Evolutionary conservation across 2,329 filamentous ascomycete species (phyloP).

Genomic region (Tympanopsis confertula): DNA sequence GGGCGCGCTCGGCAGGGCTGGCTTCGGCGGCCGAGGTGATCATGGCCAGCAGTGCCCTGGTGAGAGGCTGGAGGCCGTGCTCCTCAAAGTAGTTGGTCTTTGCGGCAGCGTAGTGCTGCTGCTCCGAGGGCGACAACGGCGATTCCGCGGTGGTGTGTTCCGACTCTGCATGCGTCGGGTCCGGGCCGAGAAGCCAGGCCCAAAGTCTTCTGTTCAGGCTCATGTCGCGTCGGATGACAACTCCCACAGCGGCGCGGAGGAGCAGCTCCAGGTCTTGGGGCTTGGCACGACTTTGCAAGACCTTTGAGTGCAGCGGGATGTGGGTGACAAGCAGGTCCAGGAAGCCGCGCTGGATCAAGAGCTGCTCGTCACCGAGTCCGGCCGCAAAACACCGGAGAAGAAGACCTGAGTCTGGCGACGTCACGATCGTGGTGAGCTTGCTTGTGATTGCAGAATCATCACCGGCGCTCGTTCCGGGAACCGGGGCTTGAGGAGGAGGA

Average conservation of each 20-base stretch:
- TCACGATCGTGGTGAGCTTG: constrained; percentile 54
- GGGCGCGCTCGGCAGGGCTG: constrained; percentile 58
- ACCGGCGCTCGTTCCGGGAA: constrained; percentile 14
- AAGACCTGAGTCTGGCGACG: constrained; percentile 81
- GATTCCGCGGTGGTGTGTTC: constrained; percentile 35
- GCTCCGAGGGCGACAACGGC: constrained; percentile 25
- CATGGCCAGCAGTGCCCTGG: constrained; percentile 67
- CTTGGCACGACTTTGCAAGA: constrained; percentile 67
- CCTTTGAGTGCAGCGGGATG: constrained; percentile 69
- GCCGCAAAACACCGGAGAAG: constrained; percentile 85
- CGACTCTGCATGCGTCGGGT: constrained; percentile 33
- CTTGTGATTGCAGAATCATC: constrained; percentile 30
- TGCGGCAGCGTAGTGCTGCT: constrained; percentile 34
- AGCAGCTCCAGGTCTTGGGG: constrained; percentile 69
- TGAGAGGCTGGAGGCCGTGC: constrained; percentile 65
- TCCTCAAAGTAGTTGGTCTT: constrained; percentile 74
- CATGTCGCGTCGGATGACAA: constrained; percentile 88
- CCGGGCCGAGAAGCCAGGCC: constrained; percentile 88
- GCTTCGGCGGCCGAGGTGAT: constrained; percentile 42
- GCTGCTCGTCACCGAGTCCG: constrained; percentile 73
- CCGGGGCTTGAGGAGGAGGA: constrained; percentile 16
- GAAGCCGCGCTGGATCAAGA: constrained; percentile 87
- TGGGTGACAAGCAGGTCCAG: constrained; percentile 85
- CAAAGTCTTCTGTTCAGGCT: constrained; percentile 89
- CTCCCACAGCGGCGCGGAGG: constrained; percentile 68